phyloP scores from a whole-genome alignment of 768 basidiomycete species.

The Collybia sp. region DNA sequence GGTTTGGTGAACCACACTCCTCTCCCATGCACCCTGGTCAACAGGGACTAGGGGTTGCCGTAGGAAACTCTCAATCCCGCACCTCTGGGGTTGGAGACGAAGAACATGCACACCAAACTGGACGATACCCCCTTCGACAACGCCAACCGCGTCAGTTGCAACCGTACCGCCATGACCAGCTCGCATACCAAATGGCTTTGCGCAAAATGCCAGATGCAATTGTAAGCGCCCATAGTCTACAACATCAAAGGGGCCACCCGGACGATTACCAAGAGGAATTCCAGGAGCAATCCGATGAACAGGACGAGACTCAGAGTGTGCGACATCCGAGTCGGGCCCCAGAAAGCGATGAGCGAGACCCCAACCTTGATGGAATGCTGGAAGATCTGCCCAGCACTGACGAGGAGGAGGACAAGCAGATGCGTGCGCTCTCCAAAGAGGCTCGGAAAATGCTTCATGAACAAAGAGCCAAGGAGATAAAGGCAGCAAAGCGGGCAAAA shows the following conservation, averaged over 20 bases:
- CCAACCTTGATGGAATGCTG: constrained; percentile 22
- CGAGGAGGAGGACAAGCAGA: constrained; percentile 28
- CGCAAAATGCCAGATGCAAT: constrained; percentile 62
- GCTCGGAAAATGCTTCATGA: constrained; percentile 21
- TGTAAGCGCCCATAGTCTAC: constrained; percentile 40
- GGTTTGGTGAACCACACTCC: too few relatives aligned
- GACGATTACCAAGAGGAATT: constrained; percentile 26
- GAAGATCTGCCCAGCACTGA: constrained; percentile 35
- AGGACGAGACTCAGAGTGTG: constrained; percentile 14
- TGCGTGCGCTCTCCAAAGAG: constrained; percentile 25
- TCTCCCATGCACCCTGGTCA: neutral
- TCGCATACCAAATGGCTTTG: constrained; percentile 47
- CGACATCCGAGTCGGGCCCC: constrained; percentile 2
- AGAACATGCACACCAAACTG: too few relatives aligned
- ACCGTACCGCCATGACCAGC: constrained; percentile 57
- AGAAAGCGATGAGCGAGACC: constrained; percentile 18
- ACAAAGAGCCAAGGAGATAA: constrained; percentile 10
- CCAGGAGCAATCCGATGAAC: constrained; percentile 13
- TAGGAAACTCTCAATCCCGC: too few relatives aligned
- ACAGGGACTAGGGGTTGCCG: neutral
- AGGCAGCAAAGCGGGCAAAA: constrained; percentile 8
- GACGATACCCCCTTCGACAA: constrained; percentile 50
- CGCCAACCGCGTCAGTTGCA: constrained; percentile 53
- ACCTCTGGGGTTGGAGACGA: too few relatives aligned
- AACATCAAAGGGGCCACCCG: constrained; percentile 17